phyloP scores from a whole-genome alignment of 441 rosid genomes.

The Dalechampia spathulata region DNA sequence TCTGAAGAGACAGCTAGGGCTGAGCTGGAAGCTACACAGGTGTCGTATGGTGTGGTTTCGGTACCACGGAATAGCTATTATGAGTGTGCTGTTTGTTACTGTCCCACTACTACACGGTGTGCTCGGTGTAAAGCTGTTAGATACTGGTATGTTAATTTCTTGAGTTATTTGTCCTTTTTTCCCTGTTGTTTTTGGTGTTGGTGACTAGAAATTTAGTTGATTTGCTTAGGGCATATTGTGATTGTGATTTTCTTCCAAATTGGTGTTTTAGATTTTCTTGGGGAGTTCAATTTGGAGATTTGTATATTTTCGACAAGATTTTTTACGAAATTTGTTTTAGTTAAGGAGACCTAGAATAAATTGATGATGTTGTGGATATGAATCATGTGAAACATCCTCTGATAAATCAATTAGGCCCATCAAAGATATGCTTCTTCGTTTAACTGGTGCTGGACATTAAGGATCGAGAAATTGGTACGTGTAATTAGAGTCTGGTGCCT shows the following conservation, averaged over 20 bases:
- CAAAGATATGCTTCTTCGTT: neutral
- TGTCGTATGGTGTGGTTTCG: constrained; percentile 29
- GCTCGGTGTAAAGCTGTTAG: constrained; percentile 78
- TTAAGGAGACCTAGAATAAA: neutral
- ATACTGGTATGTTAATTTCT: constrained; percentile 63
- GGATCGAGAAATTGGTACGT: neutral
- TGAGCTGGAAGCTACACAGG: constrained; percentile 56
- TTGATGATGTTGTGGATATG: neutral
- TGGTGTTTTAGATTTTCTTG: neutral
- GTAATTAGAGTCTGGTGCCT: neutral
- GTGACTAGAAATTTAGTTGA: neutral
- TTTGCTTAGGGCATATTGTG: neutral
- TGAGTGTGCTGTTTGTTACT: constrained; percentile 71
- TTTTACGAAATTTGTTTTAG: too few species aligned
- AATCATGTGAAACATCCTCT: neutral
- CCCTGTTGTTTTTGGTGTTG: neutral
- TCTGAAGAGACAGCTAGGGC: constrained; percentile 87
- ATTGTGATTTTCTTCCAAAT: neutral
- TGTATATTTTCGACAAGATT: too few species aligned
- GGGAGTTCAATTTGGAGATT: neutral
- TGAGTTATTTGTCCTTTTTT: neutral
- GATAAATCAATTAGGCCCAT: neutral
- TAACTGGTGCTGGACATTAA: neutral
- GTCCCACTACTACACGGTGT: constrained; percentile 71
- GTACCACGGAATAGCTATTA: constrained; percentile 25